A percentile compares a stretch with the other conserved stretches of the same genome.
Conservation (phyloP, 108 stramenopile species). For the Cyclotella cryptica region DNA sequence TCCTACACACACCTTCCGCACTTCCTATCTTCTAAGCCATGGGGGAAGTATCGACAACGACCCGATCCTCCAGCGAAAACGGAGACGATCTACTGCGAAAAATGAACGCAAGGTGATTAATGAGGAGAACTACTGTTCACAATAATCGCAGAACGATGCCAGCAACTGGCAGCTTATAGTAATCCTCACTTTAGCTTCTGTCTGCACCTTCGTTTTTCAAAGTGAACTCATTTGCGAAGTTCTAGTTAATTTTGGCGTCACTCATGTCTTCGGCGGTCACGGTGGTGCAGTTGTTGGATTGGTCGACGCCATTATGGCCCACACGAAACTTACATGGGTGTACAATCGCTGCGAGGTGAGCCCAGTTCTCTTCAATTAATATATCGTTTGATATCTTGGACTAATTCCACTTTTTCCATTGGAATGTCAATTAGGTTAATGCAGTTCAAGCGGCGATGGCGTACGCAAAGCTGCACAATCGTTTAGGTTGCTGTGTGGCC, state of each 20-base stretch:
- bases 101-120: conserved; percentile 7
- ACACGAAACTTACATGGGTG: conserved; percentile 56
- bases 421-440: conserved; percentile 8
- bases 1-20: too few species aligned
- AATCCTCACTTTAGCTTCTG: background rate
- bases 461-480: conserved; percentile 56
- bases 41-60: background rate
- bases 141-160: too few species aligned
- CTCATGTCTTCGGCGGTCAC: conserved; percentile 55
- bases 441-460: conserved; percentile 52
- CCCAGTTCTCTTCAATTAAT: background rate
- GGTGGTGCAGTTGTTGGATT: conserved; percentile 59
- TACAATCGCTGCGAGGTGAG: conserved; percentile 51
- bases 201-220: background rate
- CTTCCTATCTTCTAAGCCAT: too few species aligned
- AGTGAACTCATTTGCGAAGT: conserved; percentile 35
- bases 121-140: background rate
- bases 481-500: conserved; percentile 50
- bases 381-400: background rate
- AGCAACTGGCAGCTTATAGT: too few species aligned
- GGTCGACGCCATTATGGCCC: conserved; percentile 50
- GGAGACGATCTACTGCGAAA: background rate
- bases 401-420: background rate
- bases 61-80: background rate
- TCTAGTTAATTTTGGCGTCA: conserved; percentile 27